Conservation (phyloP, 305 asterid species). For the Ajuga reptans region DNA sequence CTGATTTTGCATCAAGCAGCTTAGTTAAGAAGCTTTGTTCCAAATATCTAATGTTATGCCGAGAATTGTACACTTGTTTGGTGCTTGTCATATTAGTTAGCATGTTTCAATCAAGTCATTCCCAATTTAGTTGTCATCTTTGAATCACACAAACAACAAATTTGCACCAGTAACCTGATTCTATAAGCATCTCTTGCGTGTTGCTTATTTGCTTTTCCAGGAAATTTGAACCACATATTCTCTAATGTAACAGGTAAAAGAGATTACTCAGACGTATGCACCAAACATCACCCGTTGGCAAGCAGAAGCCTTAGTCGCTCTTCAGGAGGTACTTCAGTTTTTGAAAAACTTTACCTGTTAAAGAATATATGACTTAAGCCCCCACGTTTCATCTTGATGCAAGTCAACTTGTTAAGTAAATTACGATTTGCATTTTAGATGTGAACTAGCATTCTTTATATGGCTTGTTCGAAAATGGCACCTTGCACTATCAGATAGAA, state of each 20-base stretch:
- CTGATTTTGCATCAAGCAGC: neutral
- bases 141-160: neutral
- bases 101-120: neutral
- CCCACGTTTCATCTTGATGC: slow-evolving; percentile 10
- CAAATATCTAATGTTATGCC: neutral
- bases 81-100: neutral
- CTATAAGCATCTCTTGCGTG: slow-evolving; percentile 1
- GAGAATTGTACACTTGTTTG: neutral
- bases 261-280: slow-evolving; percentile 40
- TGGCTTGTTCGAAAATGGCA: neutral
- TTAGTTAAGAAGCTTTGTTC: neutral
- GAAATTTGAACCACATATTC: slow-evolving; percentile 17
- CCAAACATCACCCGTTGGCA: slow-evolving; percentile 71
- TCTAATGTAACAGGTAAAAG: slow-evolving; percentile 60
- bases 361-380: neutral
- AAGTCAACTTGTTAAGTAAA: neutral
- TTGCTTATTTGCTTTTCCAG: slow-evolving; percentile 5
- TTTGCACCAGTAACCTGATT: neutral
- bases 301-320: slow-evolving; percentile 77
- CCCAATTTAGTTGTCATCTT: neutral
- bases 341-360: neutral
- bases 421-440: slow-evolving; percentile 1
- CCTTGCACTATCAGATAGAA: neutral
- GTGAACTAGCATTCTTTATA: neutral
- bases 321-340: slow-evolving; percentile 74